phyloP scores from a whole-genome alignment of 192 early-diverging fungal species.

The Allomyces arbusculus region DNA sequence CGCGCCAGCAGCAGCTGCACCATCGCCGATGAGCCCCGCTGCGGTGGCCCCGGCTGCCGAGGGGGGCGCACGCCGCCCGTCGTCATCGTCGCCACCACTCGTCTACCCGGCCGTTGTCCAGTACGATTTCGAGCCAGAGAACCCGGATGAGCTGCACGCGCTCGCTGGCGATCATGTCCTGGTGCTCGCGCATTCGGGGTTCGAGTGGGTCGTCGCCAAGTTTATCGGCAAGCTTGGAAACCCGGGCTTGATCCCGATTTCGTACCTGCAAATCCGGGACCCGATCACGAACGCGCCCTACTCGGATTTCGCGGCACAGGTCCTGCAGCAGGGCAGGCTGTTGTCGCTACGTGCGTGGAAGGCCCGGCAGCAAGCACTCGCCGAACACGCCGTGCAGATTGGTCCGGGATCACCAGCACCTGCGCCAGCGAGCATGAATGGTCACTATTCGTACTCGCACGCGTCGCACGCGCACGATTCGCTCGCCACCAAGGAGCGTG shows the following conservation, averaged over 20 bases:
- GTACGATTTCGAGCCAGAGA: background rate
- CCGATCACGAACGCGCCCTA: background rate
- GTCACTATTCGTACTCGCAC: background rate
- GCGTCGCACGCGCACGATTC: background rate
- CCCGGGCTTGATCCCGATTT: background rate
- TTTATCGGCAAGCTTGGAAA: background rate
- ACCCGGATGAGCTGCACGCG: background rate
- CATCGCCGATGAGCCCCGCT: background rate
- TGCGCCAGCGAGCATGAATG: background rate
- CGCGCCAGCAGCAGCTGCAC: too few relatives aligned
- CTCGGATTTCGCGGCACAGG: background rate
- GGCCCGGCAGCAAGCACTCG: background rate
- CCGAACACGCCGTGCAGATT: background rate
- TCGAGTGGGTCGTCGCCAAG: background rate
- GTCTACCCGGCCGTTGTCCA: background rate
- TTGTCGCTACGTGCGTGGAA: background rate
- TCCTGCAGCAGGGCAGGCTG: background rate
- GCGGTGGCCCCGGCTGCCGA: background rate
- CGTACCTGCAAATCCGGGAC: background rate
- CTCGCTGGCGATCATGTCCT: background rate
- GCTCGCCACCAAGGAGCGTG: background rate
- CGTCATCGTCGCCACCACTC: background rate
- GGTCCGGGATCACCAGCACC: background rate
- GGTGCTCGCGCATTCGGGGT: background rate
- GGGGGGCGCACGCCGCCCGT: too few relatives aligned